Evolutionary conservation across 768 basidiomycete genomes (phyloP).

Genomic region (Pulveroboletus sp.): DNA sequence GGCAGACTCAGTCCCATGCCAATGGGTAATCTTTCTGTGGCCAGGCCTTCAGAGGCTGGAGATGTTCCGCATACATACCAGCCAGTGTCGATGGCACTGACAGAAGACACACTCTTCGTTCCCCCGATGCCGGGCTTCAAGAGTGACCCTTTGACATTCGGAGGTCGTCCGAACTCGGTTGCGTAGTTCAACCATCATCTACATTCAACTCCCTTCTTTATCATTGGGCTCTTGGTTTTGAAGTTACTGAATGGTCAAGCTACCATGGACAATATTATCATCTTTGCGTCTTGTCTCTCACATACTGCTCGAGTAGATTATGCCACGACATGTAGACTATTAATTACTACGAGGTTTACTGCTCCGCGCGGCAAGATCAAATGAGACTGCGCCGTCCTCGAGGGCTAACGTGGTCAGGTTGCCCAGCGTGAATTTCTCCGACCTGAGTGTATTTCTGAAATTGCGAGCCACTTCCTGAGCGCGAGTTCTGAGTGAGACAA

Average conservation of each 20-base stretch:
- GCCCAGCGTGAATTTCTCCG: conserved; percentile 26
- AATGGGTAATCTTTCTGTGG: conserved; percentile 35
- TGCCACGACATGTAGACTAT: conserved; percentile 3
- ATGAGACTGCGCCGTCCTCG: conserved; percentile 29
- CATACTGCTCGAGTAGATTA: background rate
- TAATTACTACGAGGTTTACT: conserved; percentile 24
- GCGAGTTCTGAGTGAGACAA: conserved; percentile 17
- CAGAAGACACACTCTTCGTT: conserved; percentile 43
- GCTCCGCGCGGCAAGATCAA: conserved; percentile 26
- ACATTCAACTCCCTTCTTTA: background rate
- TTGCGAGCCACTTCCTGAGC: conserved; percentile 16
- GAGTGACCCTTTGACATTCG: conserved; percentile 24
- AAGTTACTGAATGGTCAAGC: background rate
- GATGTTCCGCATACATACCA: conserved; percentile 51
- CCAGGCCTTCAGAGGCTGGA: conserved; percentile 37
- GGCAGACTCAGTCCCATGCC: conserved; percentile 58
- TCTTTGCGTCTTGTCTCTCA: background rate
- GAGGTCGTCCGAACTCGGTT: conserved; percentile 40
- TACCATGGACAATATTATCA: conserved; percentile 7
- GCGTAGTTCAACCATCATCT: conserved; percentile 26
- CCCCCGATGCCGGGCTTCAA: conserved; percentile 61
- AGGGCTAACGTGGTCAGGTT: conserved; percentile 14
- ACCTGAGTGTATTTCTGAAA: conserved; percentile 10
- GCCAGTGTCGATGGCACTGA: conserved; percentile 56
- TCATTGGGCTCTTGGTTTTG: conserved; percentile 4